These are phyloP conservation scores for Colletotrichum caudatum DNA, from an alignment of 2,329 filamentous ascomycete species.

Conservation along the genomic window DNA sequence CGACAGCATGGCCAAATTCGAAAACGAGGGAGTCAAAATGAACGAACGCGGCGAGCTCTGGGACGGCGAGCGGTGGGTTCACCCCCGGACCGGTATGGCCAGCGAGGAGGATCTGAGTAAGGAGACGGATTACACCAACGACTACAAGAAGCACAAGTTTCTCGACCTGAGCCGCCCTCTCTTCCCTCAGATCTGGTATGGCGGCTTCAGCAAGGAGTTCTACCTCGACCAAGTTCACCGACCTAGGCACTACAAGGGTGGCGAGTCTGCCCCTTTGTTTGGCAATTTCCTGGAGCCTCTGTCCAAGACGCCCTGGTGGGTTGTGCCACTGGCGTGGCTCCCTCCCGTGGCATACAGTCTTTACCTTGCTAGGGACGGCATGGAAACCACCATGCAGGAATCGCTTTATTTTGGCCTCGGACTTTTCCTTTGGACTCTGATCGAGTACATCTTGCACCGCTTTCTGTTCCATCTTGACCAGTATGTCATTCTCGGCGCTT, in stretches of 20 bases:
- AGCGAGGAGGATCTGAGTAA: conserved; percentile 86
- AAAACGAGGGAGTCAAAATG: conserved; percentile 46
- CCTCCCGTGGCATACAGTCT: conserved; percentile 83
- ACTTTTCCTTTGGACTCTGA: conserved; percentile 84
- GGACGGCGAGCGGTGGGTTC: conserved; percentile 50
- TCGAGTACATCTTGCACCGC: conserved; percentile 90
- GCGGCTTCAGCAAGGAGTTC: conserved; percentile 93
- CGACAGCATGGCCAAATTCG: conserved; percentile 54
- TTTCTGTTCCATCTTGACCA: conserved; percentile 94
- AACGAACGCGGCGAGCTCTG: conserved; percentile 46
- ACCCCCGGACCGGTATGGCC: conserved; percentile 86
- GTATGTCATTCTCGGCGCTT: conserved; percentile 64
- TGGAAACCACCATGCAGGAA: conserved; percentile 61
- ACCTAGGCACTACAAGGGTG: conserved; percentile 94
- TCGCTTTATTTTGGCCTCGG: conserved; percentile 77
- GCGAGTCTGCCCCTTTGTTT: conserved; percentile 91
- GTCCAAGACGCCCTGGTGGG: conserved; percentile 93
- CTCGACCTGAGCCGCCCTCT: conserved; percentile 88
- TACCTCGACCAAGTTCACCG: conserved; percentile 97
- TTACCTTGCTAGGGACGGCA: conserved; percentile 71
- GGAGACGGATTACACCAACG: conserved; percentile 80
- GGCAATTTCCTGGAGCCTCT: conserved; percentile 99
- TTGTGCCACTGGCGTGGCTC: conserved; percentile 86
- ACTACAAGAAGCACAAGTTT: conserved; percentile 94
- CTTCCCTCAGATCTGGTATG: conserved; percentile 87